Percentiles rank a stretch among this genome's conserved stretches.
Conservation (phyloP, 257 asterid species). For the Penstemon eatonii region DNA sequence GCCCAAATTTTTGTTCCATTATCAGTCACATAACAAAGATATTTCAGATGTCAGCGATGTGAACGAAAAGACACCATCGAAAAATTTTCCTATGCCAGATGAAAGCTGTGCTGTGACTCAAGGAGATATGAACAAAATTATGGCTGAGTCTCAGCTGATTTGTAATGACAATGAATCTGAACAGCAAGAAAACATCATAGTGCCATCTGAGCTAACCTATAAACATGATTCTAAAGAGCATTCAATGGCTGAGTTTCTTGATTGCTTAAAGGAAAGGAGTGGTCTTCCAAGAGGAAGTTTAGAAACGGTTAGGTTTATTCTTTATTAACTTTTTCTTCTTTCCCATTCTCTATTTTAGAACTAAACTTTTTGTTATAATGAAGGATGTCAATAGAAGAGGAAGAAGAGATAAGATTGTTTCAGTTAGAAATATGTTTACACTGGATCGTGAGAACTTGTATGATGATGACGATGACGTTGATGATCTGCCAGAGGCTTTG, state of each 20-base stretch:
- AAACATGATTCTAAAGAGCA: slow-evolving; percentile 38
- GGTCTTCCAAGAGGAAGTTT: slow-evolving; percentile 40
- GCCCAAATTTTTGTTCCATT: slow-evolving; percentile 47
- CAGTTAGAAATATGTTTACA: slow-evolving; percentile 31
- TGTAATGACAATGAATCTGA: slow-evolving; percentile 36
- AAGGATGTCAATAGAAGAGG: slow-evolving; percentile 41
- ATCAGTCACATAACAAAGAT: slow-evolving; percentile 40
- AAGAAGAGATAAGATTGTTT: slow-evolving; percentile 29
- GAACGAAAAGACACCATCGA: slow-evolving; percentile 33
- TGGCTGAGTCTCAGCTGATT: slow-evolving; percentile 35
- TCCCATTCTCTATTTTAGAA: slow-evolving; percentile 18
- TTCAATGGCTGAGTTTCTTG: slow-evolving; percentile 70
- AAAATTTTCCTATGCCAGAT: slow-evolving; percentile 27
- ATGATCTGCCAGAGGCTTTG: slow-evolving; percentile 47
- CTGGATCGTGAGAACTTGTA: slow-evolving; percentile 43
- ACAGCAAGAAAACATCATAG: slow-evolving; percentile 30
- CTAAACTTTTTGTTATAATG: slow-evolving; percentile 7
- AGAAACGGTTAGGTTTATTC: slow-evolving; percentile 46
- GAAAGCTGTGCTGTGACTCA: slow-evolving; percentile 38
- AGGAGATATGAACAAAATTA: slow-evolving; percentile 33
- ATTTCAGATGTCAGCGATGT: slow-evolving; percentile 36
- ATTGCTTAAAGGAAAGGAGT: slow-evolving; percentile 52
- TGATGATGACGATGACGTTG: slow-evolving; percentile 33
- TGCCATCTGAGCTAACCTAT: slow-evolving; percentile 40
- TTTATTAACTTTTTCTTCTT: slow-evolving; percentile 22